Percentiles rank a stretch among this genome's conserved stretches.
Conservation (phyloP, 1,139 yeast species). For the Hansenula sp. region DNA sequence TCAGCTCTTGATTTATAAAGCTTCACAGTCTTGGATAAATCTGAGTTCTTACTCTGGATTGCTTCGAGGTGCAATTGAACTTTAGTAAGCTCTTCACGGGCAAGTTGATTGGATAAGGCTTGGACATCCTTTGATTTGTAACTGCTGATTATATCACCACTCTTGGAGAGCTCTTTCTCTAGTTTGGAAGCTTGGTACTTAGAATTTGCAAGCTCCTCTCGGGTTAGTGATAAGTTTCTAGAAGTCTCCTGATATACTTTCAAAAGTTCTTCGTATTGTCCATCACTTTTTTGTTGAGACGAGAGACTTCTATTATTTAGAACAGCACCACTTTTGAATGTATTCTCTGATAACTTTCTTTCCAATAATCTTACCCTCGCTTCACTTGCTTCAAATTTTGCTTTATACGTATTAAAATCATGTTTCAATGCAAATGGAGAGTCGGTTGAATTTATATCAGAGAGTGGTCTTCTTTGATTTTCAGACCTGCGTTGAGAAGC, state of each 20-base stretch:
- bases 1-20: slow-evolving; percentile 72
- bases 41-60: slow-evolving; percentile 44
- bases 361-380: slow-evolving; percentile 40
- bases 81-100: slow-evolving; percentile 24
- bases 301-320: slow-evolving; percentile 2
- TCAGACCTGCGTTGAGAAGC: slow-evolving; percentile 25
- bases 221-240: slow-evolving; percentile 42
- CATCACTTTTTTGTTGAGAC: slow-evolving; percentile 16
- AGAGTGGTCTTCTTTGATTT: slow-evolving; percentile 26
- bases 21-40: slow-evolving; percentile 49
- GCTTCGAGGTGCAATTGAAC: slow-evolving; percentile 49
- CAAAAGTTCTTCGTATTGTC: slow-evolving; percentile 46
- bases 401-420: slow-evolving; percentile 23
- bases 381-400: slow-evolving; percentile 37
- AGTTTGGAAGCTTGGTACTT: slow-evolving; percentile 48
- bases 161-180: slow-evolving; percentile 31
- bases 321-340: slow-evolving; percentile 7
- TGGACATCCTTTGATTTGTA: slow-evolving; percentile 16
- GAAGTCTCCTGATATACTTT: slow-evolving; percentile 54
- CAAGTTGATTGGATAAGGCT: slow-evolving; percentile 16
- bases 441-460: slow-evolving; percentile 23
- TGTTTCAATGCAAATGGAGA: slow-evolving; percentile 7
- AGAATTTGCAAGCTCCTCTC: slow-evolving; percentile 46
- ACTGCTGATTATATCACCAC: slow-evolving; percentile 18
- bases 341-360: slow-evolving; percentile 30